Conservation (phyloP, 495 filamentous ascomycete species). For the Trichoderma parareesei region DNA sequence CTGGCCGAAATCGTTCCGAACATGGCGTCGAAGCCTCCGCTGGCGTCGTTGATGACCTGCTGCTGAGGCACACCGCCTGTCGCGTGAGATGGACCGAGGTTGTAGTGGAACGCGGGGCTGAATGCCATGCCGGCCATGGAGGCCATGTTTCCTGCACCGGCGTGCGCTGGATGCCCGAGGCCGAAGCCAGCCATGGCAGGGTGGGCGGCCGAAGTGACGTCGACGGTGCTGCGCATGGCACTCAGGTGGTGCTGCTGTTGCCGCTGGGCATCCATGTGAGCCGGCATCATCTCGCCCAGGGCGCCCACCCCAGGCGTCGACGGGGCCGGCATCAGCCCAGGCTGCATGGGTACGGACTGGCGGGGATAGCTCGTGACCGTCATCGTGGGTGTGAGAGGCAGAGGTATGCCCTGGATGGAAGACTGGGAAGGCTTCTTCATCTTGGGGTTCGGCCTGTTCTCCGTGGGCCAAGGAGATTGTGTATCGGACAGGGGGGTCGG, state of each 20-base stretch:
- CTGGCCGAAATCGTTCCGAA: constrained; percentile 42
- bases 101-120: constrained; percentile 26
- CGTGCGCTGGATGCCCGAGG: not conserved
- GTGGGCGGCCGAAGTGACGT: constrained; percentile 15
- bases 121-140: constrained; percentile 13
- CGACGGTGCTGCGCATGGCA: constrained; percentile 19
- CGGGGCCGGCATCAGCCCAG: not conserved
- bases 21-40: constrained; percentile 46
- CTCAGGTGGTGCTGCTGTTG: constrained; percentile 12
- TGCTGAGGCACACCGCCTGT: constrained; percentile 17
- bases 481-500: constrained; percentile 36
- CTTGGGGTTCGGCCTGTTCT: constrained; percentile 31
- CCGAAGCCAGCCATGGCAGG: constrained; percentile 21
- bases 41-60: constrained; percentile 17
- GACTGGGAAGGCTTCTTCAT: constrained; percentile 31
- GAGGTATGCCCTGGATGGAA: constrained; percentile 17
- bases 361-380: constrained; percentile 5
- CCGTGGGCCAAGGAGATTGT: constrained; percentile 28
- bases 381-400: not conserved
- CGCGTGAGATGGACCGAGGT: constrained; percentile 11
- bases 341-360: not conserved
- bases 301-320: constrained; percentile 23
- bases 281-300: constrained; percentile 15
- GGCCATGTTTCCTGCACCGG: not conserved
- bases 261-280: not conserved